Evolutionary conservation across 1,284 basidiomycete genomes (phyloP).

Genomic region (Marasmius fiardii): DNA sequence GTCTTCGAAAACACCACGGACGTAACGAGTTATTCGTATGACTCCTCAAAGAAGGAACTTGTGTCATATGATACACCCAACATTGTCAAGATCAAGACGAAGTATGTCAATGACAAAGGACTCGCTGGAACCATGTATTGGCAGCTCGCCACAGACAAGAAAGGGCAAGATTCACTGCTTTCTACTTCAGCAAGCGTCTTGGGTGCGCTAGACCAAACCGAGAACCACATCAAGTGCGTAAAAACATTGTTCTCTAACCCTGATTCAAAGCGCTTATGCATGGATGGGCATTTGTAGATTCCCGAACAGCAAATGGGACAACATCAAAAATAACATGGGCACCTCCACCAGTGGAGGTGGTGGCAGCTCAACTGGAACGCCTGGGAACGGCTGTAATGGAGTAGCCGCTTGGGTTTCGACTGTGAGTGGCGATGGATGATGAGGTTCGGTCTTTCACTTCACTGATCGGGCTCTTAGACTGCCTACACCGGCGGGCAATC

Average conservation of each 20-base stretch:
- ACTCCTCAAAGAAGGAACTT: conserved; percentile 56
- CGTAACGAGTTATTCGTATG: conserved; percentile 79
- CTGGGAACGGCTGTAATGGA: conserved; percentile 41
- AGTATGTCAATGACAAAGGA: conserved; percentile 65
- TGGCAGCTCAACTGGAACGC: conserved; percentile 19
- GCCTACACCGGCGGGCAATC: conserved; percentile 48
- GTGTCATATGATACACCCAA: conserved; percentile 83
- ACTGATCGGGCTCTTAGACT: conserved; percentile 21
- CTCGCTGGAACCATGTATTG: conserved; percentile 82
- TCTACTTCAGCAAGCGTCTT: conserved; percentile 42
- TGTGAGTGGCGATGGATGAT: conserved; percentile 23
- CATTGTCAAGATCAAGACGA: conserved; percentile 70
- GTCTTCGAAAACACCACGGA: conserved; percentile 72
- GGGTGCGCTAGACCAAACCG: conserved; percentile 56
- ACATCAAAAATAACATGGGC: conserved; percentile 62
- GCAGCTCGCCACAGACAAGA: conserved; percentile 68
- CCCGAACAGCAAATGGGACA: conserved; percentile 68
- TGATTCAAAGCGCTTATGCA: neutral
- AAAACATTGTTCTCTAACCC: neutral
- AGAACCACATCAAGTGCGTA: conserved; percentile 64
- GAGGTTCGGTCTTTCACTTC: neutral
- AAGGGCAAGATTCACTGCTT: conserved; percentile 54
- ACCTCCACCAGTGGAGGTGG: conserved; percentile 17
- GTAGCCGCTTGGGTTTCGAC: conserved; percentile 48
- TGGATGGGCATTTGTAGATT: conserved; percentile 34